Evolutionary conservation across 2,329 filamentous ascomycete genomes (phyloP), one percentile per base, ranked within the genome.

Genomic region (Talaromyces pinophilus): DNA sequence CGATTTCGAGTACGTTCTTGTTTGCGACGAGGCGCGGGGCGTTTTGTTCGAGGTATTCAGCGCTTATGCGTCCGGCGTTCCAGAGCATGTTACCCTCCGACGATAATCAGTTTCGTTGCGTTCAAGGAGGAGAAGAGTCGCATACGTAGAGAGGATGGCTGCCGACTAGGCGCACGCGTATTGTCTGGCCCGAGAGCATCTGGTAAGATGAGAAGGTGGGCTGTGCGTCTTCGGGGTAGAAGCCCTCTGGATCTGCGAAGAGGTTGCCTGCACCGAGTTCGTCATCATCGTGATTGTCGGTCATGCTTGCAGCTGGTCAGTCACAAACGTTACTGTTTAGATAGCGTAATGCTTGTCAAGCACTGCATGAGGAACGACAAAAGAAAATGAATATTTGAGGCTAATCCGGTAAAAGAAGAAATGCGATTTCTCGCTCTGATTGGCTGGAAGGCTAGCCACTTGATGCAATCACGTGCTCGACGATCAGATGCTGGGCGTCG

Each of bases 21-120:
- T 80, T 84, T 15, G 79, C 74, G n/a, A 96, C 84, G 4, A 92
- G 83, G 1, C 78, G 70, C 8, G 78, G 73, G n/a, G 88, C 84
- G 69, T 88, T 83, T 50, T 86, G 81, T 79, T 97, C 92, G 66
- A 97, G 87, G 79, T 93, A 93, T 71, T 88, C 83, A 17, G 93
- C 87, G 59, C 94, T 85, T 46, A 92, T 87, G 69, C 91, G 90
- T 67, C 90, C 90, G 68, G 92, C 93, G 78, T 97, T 96, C 94
- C 94, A 98, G 35, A 97, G 85, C 70, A 91, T 86, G 78, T 97
- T 92, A 17, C 92, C 93, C 87, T 87, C 72, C 69, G 67, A 62
- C 63, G 50, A 57, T n/a, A 72, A 72, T 72, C 59, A 67, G 59
- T 57, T 38, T 17, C 2, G 8, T 2, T 55, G n/a, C 19, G 22